Evolutionary conservation across 2,329 filamentous ascomycete species (phyloP).

Genomic region (Ophiostoma triangulosporum): DNA sequence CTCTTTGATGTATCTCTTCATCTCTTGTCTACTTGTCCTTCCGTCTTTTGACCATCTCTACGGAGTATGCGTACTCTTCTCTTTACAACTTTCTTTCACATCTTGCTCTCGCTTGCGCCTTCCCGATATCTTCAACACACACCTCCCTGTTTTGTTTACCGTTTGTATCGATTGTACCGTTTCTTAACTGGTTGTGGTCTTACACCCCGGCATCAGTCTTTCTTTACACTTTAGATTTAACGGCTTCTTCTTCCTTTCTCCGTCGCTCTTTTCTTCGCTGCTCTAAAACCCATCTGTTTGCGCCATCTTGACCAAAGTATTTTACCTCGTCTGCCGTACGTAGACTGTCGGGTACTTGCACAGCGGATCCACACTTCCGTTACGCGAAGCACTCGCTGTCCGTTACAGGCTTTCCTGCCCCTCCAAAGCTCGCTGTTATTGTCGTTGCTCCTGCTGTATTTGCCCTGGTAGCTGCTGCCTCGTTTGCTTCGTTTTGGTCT

Average conservation of each 20-base stretch:
- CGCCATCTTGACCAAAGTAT: not conserved
- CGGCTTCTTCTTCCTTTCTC: not conserved
- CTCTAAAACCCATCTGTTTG: not conserved
- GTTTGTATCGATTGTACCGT: too few relatives aligned
- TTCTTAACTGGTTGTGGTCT: too few relatives aligned
- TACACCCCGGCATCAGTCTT: too few relatives aligned
- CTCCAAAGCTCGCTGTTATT: not conserved
- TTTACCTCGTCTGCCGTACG: slow-evolving; percentile 1
- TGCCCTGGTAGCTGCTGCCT: not conserved
- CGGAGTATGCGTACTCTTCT: too few relatives aligned
- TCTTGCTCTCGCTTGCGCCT: too few relatives aligned
- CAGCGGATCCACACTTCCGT: slow-evolving; percentile 10
- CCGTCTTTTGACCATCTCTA: too few relatives aligned
- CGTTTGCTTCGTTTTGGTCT: not conserved
- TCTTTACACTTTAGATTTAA: not conserved
- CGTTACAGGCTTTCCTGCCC: not conserved
- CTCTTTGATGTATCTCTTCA: not conserved
- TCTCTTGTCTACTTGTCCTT: too few relatives aligned
- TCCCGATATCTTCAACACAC: too few relatives aligned
- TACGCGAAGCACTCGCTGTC: slow-evolving; percentile 9
- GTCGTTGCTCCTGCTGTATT: not conserved
- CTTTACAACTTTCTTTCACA: too few relatives aligned
- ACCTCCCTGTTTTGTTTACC: not conserved
- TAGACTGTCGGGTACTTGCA: not conserved
- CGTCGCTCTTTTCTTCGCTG: not conserved